Conservation (phyloP, 768 basidiomycete genomes). For the Arthromyces matolae region DNA sequence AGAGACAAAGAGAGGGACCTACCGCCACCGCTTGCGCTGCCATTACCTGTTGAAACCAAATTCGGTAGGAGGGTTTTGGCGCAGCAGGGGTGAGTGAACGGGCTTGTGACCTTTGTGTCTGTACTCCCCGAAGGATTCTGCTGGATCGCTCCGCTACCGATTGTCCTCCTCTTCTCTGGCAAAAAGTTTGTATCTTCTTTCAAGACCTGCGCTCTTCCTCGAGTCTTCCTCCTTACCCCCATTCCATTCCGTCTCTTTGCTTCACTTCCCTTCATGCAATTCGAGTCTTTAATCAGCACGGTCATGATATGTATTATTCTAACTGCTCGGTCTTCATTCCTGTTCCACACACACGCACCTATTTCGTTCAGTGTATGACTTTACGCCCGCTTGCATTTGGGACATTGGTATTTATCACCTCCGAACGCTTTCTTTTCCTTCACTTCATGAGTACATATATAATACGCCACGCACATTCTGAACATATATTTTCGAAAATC, state of each 20-base stretch:
- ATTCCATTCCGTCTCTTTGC: neutral
- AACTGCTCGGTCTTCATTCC: neutral
- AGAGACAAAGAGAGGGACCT: constrained; percentile 42
- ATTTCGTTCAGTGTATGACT: constrained; percentile 1
- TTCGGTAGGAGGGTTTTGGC: constrained; percentile 35
- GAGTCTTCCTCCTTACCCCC: no score
- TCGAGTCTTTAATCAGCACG: neutral
- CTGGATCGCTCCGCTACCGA: no score
- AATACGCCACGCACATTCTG: no score
- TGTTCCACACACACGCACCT: neutral
- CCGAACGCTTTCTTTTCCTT: neutral
- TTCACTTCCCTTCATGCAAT: neutral
- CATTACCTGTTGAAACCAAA: no score
- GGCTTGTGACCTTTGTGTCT: no score
- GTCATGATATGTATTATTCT: neutral
- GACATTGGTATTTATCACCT: constrained; percentile 19
- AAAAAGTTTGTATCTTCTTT: neutral
- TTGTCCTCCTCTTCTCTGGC: neutral
- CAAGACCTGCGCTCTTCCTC: no score
- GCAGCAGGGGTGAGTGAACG: constrained; percentile 25
- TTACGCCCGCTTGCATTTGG: constrained; percentile 7
- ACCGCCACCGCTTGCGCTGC: constrained; percentile 44
- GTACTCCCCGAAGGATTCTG: no score
- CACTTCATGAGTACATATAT: neutral
- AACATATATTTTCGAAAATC: no score